These are phyloP conservation scores for Lonicera japonica DNA, from an alignment of 129 eudicot genomes.

Conservation along the genomic window DNA sequence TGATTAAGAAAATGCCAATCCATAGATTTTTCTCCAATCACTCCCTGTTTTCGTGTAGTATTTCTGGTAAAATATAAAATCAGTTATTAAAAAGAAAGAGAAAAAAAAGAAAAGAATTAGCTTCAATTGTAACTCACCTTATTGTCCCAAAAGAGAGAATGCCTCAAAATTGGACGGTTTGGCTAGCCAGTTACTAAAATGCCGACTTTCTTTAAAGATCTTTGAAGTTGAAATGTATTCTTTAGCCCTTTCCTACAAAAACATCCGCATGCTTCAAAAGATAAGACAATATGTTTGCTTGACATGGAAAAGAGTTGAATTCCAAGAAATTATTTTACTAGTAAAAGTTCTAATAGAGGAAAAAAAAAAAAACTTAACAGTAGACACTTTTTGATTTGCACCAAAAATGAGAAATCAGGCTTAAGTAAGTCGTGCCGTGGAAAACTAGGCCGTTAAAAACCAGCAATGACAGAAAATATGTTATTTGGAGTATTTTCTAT, in stretches of 20 bases:
- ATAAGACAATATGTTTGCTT: neutral
- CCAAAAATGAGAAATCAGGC: no score
- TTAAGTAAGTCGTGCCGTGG: no score
- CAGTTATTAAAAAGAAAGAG: neutral
- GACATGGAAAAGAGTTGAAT: no score
- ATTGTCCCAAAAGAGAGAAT: slow-evolving; percentile 36
- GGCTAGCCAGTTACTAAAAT: slow-evolving; percentile 66
- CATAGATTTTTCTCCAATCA: neutral
- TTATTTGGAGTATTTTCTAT: no score
- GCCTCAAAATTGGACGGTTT: slow-evolving; percentile 65
- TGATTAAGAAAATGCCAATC: no score
- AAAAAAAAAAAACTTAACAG: no score
- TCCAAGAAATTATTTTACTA: no score
- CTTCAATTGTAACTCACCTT: slow-evolving; percentile 30
- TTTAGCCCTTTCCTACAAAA: slow-evolving; percentile 52
- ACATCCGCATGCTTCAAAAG: slow-evolving; percentile 4
- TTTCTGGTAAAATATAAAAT: neutral
- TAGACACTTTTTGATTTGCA: no score
- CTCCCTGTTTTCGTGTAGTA: no score
- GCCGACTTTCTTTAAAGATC: slow-evolving; percentile 62
- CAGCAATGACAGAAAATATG: no score
- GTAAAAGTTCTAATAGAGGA: no score
- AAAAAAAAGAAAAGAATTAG: neutral
- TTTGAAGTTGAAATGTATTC: slow-evolving; percentile 52
- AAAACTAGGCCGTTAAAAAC: no score